Base-by-base conservation (phyloP, 345 rosid species). In the Dipteronia sinensis region DNA sequence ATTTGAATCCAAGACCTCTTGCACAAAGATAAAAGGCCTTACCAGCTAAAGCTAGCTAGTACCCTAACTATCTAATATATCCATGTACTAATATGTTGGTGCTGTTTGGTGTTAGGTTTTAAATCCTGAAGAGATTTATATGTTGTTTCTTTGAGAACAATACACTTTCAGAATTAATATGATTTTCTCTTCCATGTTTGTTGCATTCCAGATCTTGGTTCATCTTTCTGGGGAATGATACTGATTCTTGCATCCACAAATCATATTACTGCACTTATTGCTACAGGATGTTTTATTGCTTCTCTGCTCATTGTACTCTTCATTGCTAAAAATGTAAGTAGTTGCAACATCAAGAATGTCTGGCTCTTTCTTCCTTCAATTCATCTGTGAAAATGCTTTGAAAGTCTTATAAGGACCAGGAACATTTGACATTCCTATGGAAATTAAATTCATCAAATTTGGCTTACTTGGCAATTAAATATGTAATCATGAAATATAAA, bases 221-320 rank as follows among this genome's bases (percentile, higher is more conserved):
- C 95, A 46, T 89, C 93, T 31, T 89, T 91, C 76, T 89, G 91
- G 93, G 93, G 93, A 62, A 89, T 91, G 95, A 79, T 81, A 71
- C 85, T 89, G 83, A 85, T 87, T 38, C 91, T 91, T 49, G 93
- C 95, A 71, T 88, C 93, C 22, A 88, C 95, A 71, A 87, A 86
- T 87, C 90, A 84, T 72, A 76, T 84, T 19, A 88, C 91, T 19
- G 89, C 91, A 67, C 87, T 90, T 81, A 91, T 91, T 77, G 95
- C 93, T 38, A 90, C 90, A 6, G 95, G 89, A 72, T 88, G 95
- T 78, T 79, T 91, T 67, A 79, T 81, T 64, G 76, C 76, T 71
- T 88, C 93, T 23, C 80, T 91, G 47, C 62, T 91, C 20, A 56
- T 91, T 69, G 95, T 87, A 68, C 89, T 91, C 71, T 84, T 80